Percentiles rank a stretch among this genome's conserved stretches.
Evolutionary conservation across 768 basidiomycete species (phyloP).

Genomic region (Phanerodontia chrysosporium): DNA sequence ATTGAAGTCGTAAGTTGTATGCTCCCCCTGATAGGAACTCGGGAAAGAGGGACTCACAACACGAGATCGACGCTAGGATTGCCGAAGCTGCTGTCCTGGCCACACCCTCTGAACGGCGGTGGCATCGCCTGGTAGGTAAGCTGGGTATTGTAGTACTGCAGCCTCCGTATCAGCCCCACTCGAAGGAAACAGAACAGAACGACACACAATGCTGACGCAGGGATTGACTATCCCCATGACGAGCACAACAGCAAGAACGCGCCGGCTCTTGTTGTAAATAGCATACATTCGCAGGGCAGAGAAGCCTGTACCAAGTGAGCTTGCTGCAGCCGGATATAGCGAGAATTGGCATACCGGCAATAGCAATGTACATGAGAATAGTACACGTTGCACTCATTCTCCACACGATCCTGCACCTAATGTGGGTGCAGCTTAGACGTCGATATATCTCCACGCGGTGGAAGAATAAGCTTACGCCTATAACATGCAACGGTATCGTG

Average conservation of each 20-base stretch:
- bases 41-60: neutral
- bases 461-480: neutral
- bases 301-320: neutral
- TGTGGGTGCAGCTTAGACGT: neutral
- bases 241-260: neutral
- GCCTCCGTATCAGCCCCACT: neutral
- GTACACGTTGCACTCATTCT: slow-evolving; percentile 4
- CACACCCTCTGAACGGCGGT: slow-evolving; percentile 5
- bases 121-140: neutral
- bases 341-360: neutral
- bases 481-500: neutral
- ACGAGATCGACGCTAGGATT: neutral
- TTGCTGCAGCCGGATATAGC: neutral
- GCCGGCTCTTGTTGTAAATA: neutral
- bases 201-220: slow-evolving; percentile 2
- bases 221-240: neutral
- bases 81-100: neutral
- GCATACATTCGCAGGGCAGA: slow-evolving; percentile 6
- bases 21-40: no score
- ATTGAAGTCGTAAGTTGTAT: neutral
- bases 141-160: neutral
- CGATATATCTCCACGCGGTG: no score
- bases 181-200: neutral
- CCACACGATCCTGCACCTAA: neutral
- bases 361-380: slow-evolving; percentile 1